Percentiles rank a stretch among this genome's conserved stretches.
These are phyloP conservation scores for Trichoderma guizhouense DNA, from an alignment of 2,329 filamentous ascomycete genomes.

Conservation along the genomic window DNA sequence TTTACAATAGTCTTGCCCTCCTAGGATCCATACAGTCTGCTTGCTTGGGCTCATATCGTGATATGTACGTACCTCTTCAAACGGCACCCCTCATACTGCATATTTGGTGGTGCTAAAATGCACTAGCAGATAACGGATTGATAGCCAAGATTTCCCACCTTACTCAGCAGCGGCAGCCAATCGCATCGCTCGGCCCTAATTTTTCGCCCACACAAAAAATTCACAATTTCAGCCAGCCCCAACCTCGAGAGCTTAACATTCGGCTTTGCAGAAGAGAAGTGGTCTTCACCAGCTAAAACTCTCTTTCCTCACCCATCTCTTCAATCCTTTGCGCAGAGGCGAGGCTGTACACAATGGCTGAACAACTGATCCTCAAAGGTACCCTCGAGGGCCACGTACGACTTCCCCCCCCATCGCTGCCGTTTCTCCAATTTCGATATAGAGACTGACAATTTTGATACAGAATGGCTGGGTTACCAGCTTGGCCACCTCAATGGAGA, in stretches of 20 bases:
- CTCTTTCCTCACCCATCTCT: constrained; percentile 32
- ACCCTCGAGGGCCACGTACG: constrained; percentile 94
- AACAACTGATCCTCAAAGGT: constrained; percentile 93
- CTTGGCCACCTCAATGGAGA: constrained; percentile 98
- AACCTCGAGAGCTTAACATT: constrained; percentile 19
- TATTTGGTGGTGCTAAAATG: not conserved
- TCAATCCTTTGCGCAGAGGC: constrained; percentile 37
- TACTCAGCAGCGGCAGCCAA: not conserved
- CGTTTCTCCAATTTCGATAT: constrained; percentile 19
- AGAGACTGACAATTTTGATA: constrained; percentile 26
- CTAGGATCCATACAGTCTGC: not conserved
- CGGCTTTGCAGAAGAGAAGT: constrained; percentile 28
- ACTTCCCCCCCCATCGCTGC: constrained; percentile 30
- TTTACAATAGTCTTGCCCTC: not conserved
- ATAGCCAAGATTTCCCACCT: constrained; percentile 3
- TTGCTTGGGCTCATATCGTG: not conserved
- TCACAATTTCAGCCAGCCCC: constrained; percentile 37
- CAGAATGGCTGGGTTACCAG: constrained; percentile 97
- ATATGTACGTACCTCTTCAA: not conserved
- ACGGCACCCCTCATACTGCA: not conserved
- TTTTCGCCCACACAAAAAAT: constrained; percentile 51
- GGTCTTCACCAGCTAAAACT: constrained; percentile 33
- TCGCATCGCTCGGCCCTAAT: constrained; percentile 41
- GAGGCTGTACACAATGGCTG: constrained; percentile 66
- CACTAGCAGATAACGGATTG: constrained; percentile 2